A percentile compares a stretch with the other conserved stretches of the same genome.
Evolutionary conservation across 2,329 filamentous ascomycete species (phyloP).

Genomic region (Ophiocordyceps camponoti-leonardi): DNA sequence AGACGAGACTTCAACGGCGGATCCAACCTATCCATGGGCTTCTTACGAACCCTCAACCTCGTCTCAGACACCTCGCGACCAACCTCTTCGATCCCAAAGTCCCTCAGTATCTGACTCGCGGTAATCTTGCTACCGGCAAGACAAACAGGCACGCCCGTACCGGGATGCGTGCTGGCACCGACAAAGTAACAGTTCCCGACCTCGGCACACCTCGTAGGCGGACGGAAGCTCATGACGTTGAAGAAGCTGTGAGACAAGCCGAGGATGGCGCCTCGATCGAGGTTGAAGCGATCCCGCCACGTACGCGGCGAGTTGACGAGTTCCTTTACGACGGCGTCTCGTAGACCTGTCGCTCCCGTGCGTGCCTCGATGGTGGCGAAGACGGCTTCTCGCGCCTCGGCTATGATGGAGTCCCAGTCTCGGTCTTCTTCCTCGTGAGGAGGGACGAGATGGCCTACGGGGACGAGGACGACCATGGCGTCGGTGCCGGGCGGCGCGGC

Average conservation of each 20-base stretch:
- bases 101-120: slow-evolving; percentile 21
- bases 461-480: slow-evolving; percentile 51
- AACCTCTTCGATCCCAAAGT: background rate
- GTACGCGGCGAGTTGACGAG: slow-evolving; percentile 45
- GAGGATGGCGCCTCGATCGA: slow-evolving; percentile 58
- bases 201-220: slow-evolving; percentile 33
- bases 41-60: too few relatives aligned
- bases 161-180: slow-evolving; percentile 58
- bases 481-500: slow-evolving; percentile 52
- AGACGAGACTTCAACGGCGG: too few relatives aligned
- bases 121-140: slow-evolving; percentile 50
- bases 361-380: slow-evolving; percentile 41
- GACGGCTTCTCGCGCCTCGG: slow-evolving; percentile 40
- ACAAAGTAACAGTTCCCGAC: slow-evolving; percentile 48
- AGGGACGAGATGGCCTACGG: slow-evolving; percentile 44
- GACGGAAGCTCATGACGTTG: slow-evolving; percentile 52
- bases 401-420: slow-evolving; percentile 45
- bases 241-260: slow-evolving; percentile 58
- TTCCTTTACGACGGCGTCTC: slow-evolving; percentile 37
- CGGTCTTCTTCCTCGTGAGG: slow-evolving; percentile 21
- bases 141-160: slow-evolving; percentile 59
- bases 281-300: slow-evolving; percentile 54
- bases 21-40: too few relatives aligned
- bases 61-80: too few relatives aligned
- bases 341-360: slow-evolving; percentile 34